These are phyloP conservation scores for Geotrichum fermentans DNA, from an alignment of 1,139 yeast genomes.

Conservation along the genomic window DNA sequence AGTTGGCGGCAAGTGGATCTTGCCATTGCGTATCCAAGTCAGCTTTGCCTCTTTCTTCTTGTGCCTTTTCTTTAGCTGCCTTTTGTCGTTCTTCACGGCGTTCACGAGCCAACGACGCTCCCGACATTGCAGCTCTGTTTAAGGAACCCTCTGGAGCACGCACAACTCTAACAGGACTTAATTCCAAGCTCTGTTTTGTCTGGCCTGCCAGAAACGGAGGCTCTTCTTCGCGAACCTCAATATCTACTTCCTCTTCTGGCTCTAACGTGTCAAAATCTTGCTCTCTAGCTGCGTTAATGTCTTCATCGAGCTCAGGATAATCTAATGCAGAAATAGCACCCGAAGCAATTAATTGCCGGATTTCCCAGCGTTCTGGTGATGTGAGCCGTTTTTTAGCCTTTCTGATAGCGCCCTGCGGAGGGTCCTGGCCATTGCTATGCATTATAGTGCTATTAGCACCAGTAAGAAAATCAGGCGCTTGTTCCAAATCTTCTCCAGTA, in stretches of 20 bases:
- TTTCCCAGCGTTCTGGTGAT: slow-evolving; percentile 89
- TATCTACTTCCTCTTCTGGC: slow-evolving; percentile 58
- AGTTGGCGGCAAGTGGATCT: slow-evolving; percentile 32
- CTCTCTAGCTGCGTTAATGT: slow-evolving; percentile 35
- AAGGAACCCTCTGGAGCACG: slow-evolving; percentile 77
- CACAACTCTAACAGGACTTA: slow-evolving; percentile 53
- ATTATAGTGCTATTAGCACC: slow-evolving; percentile 22
- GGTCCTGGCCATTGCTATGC: slow-evolving; percentile 11
- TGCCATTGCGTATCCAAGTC: slow-evolving; percentile 30
- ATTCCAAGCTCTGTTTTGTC: slow-evolving; percentile 42
- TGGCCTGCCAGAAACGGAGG: slow-evolving; percentile 71
- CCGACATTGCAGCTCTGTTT: slow-evolving; percentile 68
- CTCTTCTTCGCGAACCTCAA: slow-evolving; percentile 63
- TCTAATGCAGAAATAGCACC: slow-evolving; percentile 69
- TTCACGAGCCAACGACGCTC: slow-evolving; percentile 64
- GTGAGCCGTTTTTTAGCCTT: slow-evolving; percentile 49
- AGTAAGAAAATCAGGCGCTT: slow-evolving; percentile 19
- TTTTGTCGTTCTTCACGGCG: slow-evolving; percentile 54
- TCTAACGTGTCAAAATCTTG: slow-evolving; percentile 37
- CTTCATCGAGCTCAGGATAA: slow-evolving; percentile 64
- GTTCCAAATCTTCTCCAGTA: slow-evolving; percentile 49
- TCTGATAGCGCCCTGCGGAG: background rate
- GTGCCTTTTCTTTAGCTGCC: slow-evolving; percentile 48
- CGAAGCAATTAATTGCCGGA: slow-evolving; percentile 73
- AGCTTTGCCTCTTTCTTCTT: slow-evolving; percentile 34